Evolutionary conservation across 73 alveolate species (phyloP).

Genomic region (Tetrahymena elliotti): DNA sequence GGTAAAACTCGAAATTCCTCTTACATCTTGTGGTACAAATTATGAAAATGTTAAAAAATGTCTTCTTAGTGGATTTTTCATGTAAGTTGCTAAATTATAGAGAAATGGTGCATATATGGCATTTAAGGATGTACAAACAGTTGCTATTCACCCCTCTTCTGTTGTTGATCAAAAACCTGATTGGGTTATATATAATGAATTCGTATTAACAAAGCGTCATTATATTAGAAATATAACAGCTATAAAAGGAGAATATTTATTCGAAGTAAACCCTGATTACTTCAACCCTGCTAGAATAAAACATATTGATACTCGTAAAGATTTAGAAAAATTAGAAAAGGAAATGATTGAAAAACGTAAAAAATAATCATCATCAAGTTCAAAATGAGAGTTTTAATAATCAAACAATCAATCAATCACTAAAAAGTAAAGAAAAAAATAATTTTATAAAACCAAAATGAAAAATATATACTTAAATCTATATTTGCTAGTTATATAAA

Average conservation of each 20-base stretch:
- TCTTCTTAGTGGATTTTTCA: conserved; percentile 79
- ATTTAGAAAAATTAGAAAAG: conserved; percentile 26
- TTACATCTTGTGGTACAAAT: conserved; percentile 16
- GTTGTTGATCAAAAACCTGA: conserved; percentile 96
- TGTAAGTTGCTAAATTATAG: conserved; percentile 93
- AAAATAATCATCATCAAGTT: background rate
- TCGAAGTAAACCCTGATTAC: conserved; percentile 93
- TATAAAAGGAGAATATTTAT: conserved; percentile 92
- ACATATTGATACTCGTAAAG: conserved; percentile 31
- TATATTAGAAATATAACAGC: conserved; percentile 93
- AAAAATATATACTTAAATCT: background rate
- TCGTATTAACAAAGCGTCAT: conserved; percentile 94
- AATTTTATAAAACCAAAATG: background rate
- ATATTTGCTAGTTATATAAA: background rate
- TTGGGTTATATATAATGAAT: conserved; percentile 96
- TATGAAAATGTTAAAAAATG: conserved; percentile 65
- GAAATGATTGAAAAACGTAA: background rate
- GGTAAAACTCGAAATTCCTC: conserved; percentile 49
- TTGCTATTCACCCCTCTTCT: conserved; percentile 96
- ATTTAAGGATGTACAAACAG: conserved; percentile 94
- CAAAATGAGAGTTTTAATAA: background rate
- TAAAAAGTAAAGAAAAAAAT: background rate
- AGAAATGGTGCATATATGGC: conserved; percentile 92
- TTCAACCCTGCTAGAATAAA: conserved; percentile 68
- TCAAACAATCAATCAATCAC: no score